Conservation (phyloP, 2,329 filamentous ascomycete species). For the Lachnellula cervina region DNA sequence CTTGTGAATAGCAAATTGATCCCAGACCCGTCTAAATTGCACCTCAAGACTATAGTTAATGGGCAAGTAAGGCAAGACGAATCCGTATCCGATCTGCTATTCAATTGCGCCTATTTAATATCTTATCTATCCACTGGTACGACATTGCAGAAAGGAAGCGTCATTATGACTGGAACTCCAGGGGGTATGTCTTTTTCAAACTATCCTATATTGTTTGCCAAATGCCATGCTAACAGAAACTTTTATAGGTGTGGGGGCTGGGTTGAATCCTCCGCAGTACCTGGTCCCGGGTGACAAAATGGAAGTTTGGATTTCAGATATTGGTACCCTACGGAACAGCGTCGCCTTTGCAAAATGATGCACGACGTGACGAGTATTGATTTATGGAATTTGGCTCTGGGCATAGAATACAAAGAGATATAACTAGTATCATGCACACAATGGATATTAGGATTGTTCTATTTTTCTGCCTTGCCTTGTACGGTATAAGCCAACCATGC, state of each 20-base stretch:
- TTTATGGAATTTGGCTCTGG: too few relatives aligned
- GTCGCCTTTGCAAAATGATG: neutral
- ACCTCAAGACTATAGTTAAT: slow-evolving; percentile 39
- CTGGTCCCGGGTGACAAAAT: slow-evolving; percentile 15
- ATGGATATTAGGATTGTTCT: too few relatives aligned
- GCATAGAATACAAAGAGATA: too few relatives aligned
- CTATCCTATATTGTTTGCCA: too few relatives aligned
- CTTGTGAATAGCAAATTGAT: slow-evolving; percentile 31
- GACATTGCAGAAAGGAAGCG: slow-evolving; percentile 45
- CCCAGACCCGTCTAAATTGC: slow-evolving; percentile 9
- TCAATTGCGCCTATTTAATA: slow-evolving; percentile 42
- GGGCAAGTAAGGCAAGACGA: slow-evolving; percentile 40
- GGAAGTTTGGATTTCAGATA: slow-evolving; percentile 15
- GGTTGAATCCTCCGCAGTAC: slow-evolving; percentile 33
- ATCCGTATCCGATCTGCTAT: slow-evolving; percentile 42
- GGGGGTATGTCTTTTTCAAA: slow-evolving; percentile 22
- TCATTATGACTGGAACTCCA: slow-evolving; percentile 48
- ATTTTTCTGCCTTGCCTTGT: too few relatives aligned
- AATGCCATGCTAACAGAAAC: too few relatives aligned
- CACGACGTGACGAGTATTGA: too few relatives aligned
- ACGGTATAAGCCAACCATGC: too few relatives aligned
- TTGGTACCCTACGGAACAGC: slow-evolving; percentile 18
- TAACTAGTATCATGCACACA: too few relatives aligned
- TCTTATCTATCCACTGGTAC: slow-evolving; percentile 42
- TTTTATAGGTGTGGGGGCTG: slow-evolving; percentile 37